phyloP scores from a whole-genome alignment of 768 basidiomycete genomes.

The Thelephora aurantiotincta region DNA sequence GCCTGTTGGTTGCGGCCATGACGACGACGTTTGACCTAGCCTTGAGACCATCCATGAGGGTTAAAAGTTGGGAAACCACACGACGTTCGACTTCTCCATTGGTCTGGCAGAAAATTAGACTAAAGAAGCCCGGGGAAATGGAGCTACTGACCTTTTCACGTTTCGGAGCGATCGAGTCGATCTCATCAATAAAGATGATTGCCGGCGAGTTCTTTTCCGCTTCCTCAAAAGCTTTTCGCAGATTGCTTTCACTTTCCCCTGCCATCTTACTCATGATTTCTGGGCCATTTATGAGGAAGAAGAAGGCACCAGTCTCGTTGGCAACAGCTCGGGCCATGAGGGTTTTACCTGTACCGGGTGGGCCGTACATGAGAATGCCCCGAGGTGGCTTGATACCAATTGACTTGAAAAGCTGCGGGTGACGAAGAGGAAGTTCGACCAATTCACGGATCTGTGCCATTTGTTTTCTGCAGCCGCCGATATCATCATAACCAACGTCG shows the following conservation, averaged over 20 bases:
- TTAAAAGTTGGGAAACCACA: slow-evolving; percentile 95
- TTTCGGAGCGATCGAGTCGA: slow-evolving; percentile 98
- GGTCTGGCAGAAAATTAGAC: slow-evolving; percentile 39
- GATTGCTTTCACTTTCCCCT: slow-evolving; percentile 93
- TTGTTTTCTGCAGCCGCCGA: slow-evolving; percentile 98
- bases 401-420: slow-evolving; percentile 98
- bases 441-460: slow-evolving; percentile 99
- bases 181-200: slow-evolving; percentile 99
- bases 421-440: slow-evolving; percentile 93
- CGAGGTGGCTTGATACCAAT: slow-evolving; percentile 99
- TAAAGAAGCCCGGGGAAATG: not conserved
- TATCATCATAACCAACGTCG: slow-evolving; percentile 98
- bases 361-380: slow-evolving; percentile 97
- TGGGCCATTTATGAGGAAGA: slow-evolving; percentile 99
- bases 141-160: slow-evolving; percentile 75
- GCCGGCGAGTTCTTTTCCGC: slow-evolving; percentile 99
- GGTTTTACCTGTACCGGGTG: slow-evolving; percentile 98
- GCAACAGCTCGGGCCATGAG: slow-evolving; percentile 99
- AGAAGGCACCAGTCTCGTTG: slow-evolving; percentile 99
- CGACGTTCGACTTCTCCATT: slow-evolving; percentile 99
- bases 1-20: slow-evolving; percentile 98
- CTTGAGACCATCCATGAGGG: slow-evolving; percentile 98
- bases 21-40: slow-evolving; percentile 98
- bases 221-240: slow-evolving; percentile 98
- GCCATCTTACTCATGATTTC: slow-evolving; percentile 99